Evolutionary conservation across 306 rosid species (phyloP).

Genomic region (Abrus pulchellus): DNA sequence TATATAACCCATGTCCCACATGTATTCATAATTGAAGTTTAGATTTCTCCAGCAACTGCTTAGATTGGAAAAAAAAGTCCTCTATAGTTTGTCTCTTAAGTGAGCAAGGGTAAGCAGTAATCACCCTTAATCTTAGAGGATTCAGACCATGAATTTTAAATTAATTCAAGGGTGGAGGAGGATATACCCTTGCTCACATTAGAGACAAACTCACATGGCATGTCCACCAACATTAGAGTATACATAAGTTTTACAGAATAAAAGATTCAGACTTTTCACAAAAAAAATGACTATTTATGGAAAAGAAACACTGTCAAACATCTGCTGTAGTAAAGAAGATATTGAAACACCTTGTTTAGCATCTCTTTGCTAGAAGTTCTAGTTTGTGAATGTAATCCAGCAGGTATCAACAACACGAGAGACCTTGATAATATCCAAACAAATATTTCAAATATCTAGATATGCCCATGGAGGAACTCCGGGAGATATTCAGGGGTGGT

Average conservation of each 20-base stretch:
- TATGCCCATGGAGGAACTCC: background rate
- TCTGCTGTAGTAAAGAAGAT: slow-evolving; percentile 15
- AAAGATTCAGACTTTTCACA: slow-evolving; percentile 19
- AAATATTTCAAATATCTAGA: slow-evolving; percentile 24
- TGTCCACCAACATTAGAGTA: background rate
- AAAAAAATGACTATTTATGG: slow-evolving; percentile 12
- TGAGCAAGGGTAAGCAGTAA: background rate
- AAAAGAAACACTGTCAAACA: slow-evolving; percentile 31
- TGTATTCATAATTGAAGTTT: slow-evolving; percentile 15
- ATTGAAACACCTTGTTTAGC: slow-evolving; percentile 25
- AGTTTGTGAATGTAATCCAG: slow-evolving; percentile 35
- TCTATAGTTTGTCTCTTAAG: background rate
- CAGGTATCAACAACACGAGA: slow-evolving; percentile 14
- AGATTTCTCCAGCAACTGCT: slow-evolving; percentile 25
- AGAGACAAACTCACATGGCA: slow-evolving; percentile 1
- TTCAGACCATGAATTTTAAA: background rate
- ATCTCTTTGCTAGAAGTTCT: slow-evolving; percentile 16
- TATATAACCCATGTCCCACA: slow-evolving; percentile 13
- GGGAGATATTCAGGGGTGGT: slow-evolving; percentile 30
- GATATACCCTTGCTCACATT: slow-evolving; percentile 1
- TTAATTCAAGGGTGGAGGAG: background rate
- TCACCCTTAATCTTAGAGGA: background rate
- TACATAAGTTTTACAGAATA: background rate
- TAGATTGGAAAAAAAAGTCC: background rate
- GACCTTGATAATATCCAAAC: slow-evolving; percentile 21